Evolutionary conservation across 2,329 filamentous ascomycete species (phyloP), one percentile per base, ranked within the genome.

Genomic region (Aspergillus amoenus): DNA sequence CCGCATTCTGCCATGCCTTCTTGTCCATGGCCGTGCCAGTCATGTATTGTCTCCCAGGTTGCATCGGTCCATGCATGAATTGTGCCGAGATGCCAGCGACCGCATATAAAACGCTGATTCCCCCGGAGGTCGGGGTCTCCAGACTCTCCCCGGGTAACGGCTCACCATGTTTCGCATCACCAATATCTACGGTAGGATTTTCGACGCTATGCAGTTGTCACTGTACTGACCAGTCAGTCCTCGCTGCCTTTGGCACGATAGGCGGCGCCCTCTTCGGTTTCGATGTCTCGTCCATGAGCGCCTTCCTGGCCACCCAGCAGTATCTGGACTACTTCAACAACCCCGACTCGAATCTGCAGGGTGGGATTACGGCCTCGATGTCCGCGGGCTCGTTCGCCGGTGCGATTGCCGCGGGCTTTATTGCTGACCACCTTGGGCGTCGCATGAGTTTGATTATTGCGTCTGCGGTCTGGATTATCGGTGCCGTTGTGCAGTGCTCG

Each of bases 361-460:
- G 72, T 15, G 72, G 72, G 76, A 89, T 90, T 67, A 87, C 84
- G 0, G 87, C 88, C 21, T 78, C 86, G 48, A 90, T 90, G 86
- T 84, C 88, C 21, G 87, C 82, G 52, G 88, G 88, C 34, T 90
- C 87, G 0, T 89, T 85, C 76, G 71, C 87, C 22, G 88, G 86
- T 59, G 83, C 87, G 42, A 72, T 75, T 13, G 64, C 60, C 22
- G 72, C 73, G n/a, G 74, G 72, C 17, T 69, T 64, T 4, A 49
- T 75, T 22, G 74, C 73, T 2, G 74, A 77, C 54, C 52, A 56
- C 18, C 61, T 73, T 12, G 74, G 74, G 32, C 73, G 74, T 52
- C 69, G 81, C 52, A 73, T 68, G 13, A 73, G 79, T 4, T 79
- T 76, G 34, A 70, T 75, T 44, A 47, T 73, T 6, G 71, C 72